Base-by-base conservation (phyloP, 225 moss, liverwort and hornwort genomes). In the Thuidium tamariscinum region DNA sequence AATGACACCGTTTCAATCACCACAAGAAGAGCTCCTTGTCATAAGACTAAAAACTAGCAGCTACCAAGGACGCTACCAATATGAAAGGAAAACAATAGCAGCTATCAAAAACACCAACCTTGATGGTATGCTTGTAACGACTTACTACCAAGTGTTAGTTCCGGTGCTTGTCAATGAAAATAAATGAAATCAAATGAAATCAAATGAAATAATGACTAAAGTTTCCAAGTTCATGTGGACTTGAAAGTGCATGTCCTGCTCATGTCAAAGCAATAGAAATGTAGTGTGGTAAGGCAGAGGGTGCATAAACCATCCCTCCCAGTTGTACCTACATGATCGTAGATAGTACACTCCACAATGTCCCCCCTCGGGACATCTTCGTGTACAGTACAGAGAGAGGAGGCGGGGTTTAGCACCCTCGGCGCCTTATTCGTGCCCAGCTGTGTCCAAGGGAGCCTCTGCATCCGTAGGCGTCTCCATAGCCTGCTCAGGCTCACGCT, bases 371-470 rank as follows among this genome's bases (percentile, higher is more conserved):
- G 29, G 17, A 57, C 39, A 57, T 23, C 27, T 27, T 57, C 41
- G 39, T 57, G 75, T 75, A 73, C 20, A 82, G 46, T 46, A 56
- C 56, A 56, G 12, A 49, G 73, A 46, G 48, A n/a, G 36, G 48
- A 59, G 73, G 60, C 7, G 42, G 57, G 32, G 21, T 32, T 57
- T 42, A 57, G 71, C 83, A 83, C 57, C 83, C 83, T 83, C 83
- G 41, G 54, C 22, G 41, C 83, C 83, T 71, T 73, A 72, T 86
- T 86, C 86, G 86, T 86, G 86, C 86, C 81, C 86, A 86, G 86
- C 86, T 86, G 86, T 86, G 86, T 86, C 86, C 86, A 86, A 86
- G 73, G 64, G 73, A 81, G 81, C 73, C 86, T 80, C 73, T 49
- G 71, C 44, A 46, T 73, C 78, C 78, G 78, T 13, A 59, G 57